Evolutionary conservation across 2,329 filamentous ascomycete species (phyloP).

Genomic region (Sodiomyces alkalinus): DNA sequence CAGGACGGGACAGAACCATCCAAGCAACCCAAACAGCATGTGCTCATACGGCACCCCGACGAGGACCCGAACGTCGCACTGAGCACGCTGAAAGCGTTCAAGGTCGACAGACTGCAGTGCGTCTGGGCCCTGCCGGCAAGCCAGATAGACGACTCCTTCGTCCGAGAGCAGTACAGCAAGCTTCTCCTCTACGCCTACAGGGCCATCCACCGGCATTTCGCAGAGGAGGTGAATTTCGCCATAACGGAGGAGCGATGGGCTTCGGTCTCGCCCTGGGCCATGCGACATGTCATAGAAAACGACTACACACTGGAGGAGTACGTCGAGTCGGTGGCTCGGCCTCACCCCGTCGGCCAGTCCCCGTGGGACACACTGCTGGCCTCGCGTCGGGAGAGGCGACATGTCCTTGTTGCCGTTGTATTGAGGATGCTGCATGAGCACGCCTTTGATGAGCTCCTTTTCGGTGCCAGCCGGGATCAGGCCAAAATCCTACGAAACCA

Average conservation of each 20-base stretch:
- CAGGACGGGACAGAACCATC: no score
- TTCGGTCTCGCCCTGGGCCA: conserved; percentile 11
- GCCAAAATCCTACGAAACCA: conserved; percentile 8
- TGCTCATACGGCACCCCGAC: no score
- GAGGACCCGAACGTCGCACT: no score
- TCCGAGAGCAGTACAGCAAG: conserved; percentile 1
- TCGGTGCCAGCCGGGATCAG: conserved; percentile 15
- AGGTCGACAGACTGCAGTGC: no score
- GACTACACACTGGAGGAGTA: conserved; percentile 6
- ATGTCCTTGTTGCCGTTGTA: conserved; percentile 14
- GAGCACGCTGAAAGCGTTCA: no score
- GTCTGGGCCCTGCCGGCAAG: no score
- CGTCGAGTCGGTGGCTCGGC: conserved; percentile 13
- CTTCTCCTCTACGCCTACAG: conserved; percentile 11
- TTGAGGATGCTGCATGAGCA: conserved; percentile 13
- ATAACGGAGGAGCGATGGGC: neutral
- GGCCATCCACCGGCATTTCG: conserved; percentile 4
- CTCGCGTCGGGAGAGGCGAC: conserved; percentile 9
- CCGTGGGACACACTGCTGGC: conserved; percentile 15
- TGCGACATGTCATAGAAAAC: conserved; percentile 10
- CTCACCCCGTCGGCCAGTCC: conserved; percentile 9
- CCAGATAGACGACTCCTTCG: conserved; percentile 2
- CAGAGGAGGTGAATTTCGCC: neutral
- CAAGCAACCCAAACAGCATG: no score
- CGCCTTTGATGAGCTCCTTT: conserved; percentile 15